phyloP scores from a whole-genome alignment of 441 rosid genomes.

The Metrosideros polymorpha region DNA sequence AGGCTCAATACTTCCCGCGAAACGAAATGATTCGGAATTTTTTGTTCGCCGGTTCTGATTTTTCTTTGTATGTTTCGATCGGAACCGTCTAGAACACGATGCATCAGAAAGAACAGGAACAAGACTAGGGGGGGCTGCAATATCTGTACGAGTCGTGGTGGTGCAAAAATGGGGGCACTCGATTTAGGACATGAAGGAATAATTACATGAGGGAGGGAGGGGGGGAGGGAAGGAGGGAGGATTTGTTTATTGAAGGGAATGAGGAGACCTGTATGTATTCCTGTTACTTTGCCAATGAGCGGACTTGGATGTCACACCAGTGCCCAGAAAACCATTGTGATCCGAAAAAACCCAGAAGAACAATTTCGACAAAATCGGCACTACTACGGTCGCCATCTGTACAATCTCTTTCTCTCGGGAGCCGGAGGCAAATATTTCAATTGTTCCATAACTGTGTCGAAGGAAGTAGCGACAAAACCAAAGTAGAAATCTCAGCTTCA shows the following conservation, averaged over 20 bases:
- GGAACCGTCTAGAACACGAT: neutral
- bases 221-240: neutral
- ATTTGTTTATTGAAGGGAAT: neutral
- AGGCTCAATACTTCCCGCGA: neutral
- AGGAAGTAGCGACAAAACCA: neutral
- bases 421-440: neutral
- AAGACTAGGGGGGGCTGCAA: neutral
- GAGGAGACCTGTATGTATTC: neutral
- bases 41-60: neutral
- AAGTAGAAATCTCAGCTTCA: neutral
- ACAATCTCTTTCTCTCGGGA: neutral
- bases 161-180: neutral
- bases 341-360: neutral
- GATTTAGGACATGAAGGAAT: neutral
- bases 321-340: neutral
- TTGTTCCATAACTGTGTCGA: neutral
- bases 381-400: neutral
- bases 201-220: neutral
- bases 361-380: neutral
- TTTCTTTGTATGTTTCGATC: neutral
- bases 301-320: neutral
- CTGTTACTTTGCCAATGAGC: neutral
- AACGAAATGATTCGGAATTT: neutral
- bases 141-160: neutral
- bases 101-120: neutral